Conservation (phyloP, 176 grass and related monocot species). For the Paspalum vaginatum region DNA sequence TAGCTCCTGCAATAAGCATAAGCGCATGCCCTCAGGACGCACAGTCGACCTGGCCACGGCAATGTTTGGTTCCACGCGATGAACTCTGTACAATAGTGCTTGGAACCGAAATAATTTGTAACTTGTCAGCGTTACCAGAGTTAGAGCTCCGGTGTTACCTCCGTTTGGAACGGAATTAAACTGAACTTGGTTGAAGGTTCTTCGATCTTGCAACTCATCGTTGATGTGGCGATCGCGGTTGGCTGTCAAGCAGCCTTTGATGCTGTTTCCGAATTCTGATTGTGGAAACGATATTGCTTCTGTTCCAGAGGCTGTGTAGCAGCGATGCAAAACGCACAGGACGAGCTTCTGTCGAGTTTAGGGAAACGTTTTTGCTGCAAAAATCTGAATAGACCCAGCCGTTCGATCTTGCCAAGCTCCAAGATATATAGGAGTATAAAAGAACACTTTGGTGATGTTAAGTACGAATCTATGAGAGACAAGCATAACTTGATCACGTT, state of each 20-base stretch:
- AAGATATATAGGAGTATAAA: too few relatives aligned
- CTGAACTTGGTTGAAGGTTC: neutral
- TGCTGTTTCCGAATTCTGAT: neutral
- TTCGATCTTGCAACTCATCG: neutral
- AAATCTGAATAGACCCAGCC: too few relatives aligned
- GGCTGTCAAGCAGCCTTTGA: neutral
- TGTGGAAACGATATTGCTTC: neutral
- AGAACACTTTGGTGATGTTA: too few relatives aligned
- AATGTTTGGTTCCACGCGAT: slow-evolving; percentile 33
- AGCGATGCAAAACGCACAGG: too few relatives aligned
- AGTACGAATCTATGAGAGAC: neutral
- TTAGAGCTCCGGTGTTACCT: neutral
- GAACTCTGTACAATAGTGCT: slow-evolving; percentile 39
- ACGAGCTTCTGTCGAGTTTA: too few relatives aligned
- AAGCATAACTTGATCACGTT: neutral
- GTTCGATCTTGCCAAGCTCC: too few relatives aligned
- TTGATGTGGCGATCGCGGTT: neutral
- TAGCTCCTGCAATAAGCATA: slow-evolving; percentile 39
- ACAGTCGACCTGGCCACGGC: neutral
- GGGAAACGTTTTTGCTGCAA: too few relatives aligned
- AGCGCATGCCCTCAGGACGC: neutral
- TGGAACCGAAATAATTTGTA: slow-evolving; percentile 44
- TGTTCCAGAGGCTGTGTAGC: too few relatives aligned
- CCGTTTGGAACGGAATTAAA: neutral
- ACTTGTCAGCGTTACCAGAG: neutral